phyloP scores from a whole-genome alignment of 306 rosid genomes.

The Citrullus colocynthis region DNA sequence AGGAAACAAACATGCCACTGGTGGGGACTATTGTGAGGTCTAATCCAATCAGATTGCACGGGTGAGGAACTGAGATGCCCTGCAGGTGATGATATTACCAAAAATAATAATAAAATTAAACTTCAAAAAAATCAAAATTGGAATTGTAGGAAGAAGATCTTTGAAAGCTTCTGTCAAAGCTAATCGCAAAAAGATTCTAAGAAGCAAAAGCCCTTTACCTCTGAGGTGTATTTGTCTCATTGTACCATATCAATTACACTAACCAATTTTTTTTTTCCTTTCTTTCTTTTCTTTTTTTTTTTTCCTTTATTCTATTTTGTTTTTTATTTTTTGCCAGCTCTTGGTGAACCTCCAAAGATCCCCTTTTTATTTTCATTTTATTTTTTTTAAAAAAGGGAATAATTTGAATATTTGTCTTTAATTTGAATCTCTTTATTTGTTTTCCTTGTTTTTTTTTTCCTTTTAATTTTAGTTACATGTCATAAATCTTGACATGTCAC shows the following conservation, averaged over 20 bases:
- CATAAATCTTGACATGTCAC: neutral
- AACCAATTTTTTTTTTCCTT: neutral
- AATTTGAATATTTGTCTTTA: constrained; percentile 7
- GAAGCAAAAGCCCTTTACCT: constrained; percentile 11
- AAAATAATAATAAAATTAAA: neutral
- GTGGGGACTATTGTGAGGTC: constrained; percentile 1
- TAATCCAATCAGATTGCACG: constrained; percentile 35
- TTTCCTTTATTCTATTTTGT: neutral
- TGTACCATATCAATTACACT: neutral
- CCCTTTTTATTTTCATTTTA: neutral
- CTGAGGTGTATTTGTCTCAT: constrained; percentile 7
- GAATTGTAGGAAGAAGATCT: constrained; percentile 30
- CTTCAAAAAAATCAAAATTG: constrained; percentile 21
- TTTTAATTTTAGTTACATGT: neutral
- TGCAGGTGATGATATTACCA: constrained; percentile 2
- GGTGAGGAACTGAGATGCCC: constrained; percentile 14
- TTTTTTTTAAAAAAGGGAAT: neutral
- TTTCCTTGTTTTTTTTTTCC: too few relatives aligned
- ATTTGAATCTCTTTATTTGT: neutral
- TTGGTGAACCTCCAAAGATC: neutral
- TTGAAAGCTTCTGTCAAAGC: constrained; percentile 19
- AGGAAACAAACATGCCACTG: neutral
- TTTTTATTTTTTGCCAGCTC: neutral
- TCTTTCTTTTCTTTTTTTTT: neutral
- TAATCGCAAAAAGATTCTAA: neutral